Evolutionary conservation across 257 asterid species (phyloP).

Genomic region (Coffea canephora): DNA sequence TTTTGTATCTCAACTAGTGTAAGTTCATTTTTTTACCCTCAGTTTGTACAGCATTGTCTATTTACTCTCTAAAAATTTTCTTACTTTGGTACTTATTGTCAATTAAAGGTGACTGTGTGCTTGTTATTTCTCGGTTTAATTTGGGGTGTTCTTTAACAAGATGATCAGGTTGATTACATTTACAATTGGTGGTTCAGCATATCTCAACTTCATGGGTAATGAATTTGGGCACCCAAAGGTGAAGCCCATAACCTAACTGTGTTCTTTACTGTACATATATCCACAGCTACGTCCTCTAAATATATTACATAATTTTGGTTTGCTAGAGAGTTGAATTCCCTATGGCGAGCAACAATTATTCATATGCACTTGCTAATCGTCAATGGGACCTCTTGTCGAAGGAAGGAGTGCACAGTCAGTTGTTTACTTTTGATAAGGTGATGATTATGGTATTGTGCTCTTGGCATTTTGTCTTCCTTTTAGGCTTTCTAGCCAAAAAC

Average conservation of each 20-base stretch:
- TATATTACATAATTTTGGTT: constrained; percentile 17
- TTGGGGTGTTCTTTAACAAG: constrained; percentile 39
- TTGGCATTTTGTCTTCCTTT: constrained; percentile 3
- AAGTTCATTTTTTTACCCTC: neutral
- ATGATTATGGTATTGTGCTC: constrained; percentile 13
- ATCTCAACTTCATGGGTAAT: constrained; percentile 97
- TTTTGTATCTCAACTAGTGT: neutral
- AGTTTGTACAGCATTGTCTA: neutral
- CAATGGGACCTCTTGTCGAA: constrained; percentile 75
- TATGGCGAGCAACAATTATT: constrained; percentile 78
- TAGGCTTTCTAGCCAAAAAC: neutral
- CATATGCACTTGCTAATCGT: constrained; percentile 83
- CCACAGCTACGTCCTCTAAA: neutral
- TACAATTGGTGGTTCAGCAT: constrained; percentile 89
- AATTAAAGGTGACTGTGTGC: neutral
- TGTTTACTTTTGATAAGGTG: constrained; percentile 86
- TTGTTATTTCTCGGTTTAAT: neutral
- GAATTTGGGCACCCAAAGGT: constrained; percentile 98
- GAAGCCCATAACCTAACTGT: constrained; percentile 19
- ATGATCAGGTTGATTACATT: constrained; percentile 89
- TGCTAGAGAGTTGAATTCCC: constrained; percentile 95
- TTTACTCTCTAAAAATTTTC: neutral
- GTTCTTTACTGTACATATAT: neutral
- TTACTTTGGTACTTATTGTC: neutral
- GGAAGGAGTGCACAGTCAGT: constrained; percentile 53